Evolutionary conservation across 352 stramenopile genomes (phyloP), one percentile per base, ranked within the genome.

Genomic region (Thalassiosira livingstoniorum): DNA sequence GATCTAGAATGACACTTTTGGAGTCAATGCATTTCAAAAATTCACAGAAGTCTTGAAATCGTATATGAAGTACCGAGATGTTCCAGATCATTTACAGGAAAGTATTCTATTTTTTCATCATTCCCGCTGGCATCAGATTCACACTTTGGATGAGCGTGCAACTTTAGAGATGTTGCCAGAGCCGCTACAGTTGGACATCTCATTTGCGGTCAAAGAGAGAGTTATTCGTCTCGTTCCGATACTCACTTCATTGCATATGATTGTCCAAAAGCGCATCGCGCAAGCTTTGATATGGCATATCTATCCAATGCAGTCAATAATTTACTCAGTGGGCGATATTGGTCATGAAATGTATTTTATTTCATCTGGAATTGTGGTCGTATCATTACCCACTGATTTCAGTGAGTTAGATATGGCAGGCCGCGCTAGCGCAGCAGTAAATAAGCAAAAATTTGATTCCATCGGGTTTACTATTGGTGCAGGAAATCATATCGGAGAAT

Each of bases 271-370:
- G 51, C 74, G 86, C 1, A 83, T 93, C 32, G 85, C 82, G 7
- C 67, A 89, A 71, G 72, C 77, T 21, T 82, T 93, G 53, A 47
- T 63, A 58, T 64, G 77, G 13, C 83, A 93, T 76, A 74, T 87
- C 4, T 93, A 82, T 55, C 78, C 79, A 18, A 54, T 64, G 0
- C 29, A 87, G 23, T 75, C 81, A 37, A 83, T 82, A 23, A 90
- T 94, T 77, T 92, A 92, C 81, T 78, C 74, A 61, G 81, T 82
- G 42, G 90, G 89, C 37, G 89, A 94, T 51, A 82, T 94, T 25
- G 90, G 89, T 5, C 90, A 57, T 42, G 87, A 94, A 43, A 87
- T 94, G 51, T 93, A 92, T 74, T 94, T 93, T 53, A 90, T 94
- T 34, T 78, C 60, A 39, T 81, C 72, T 11, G 90, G 90, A 27